phyloP scores from a whole-genome alignment of 108 stramenopile genomes.

The Stephanodiscus triporus region DNA sequence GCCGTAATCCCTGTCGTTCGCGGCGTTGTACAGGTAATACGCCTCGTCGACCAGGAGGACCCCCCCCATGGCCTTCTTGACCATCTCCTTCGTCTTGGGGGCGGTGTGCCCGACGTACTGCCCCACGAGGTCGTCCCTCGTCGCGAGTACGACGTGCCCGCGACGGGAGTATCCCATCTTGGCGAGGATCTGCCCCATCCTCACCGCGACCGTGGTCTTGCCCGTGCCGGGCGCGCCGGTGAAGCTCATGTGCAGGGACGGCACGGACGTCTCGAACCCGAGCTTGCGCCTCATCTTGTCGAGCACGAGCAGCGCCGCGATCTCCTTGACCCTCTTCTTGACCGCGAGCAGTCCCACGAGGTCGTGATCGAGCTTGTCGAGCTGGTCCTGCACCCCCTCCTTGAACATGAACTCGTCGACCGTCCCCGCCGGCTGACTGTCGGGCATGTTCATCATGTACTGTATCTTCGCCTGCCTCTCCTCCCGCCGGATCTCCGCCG shows the following conservation, averaged over 20 bases:
- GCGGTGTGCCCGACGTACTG: slow-evolving; percentile 99
- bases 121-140: slow-evolving; percentile 97
- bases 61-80: slow-evolving; percentile 97
- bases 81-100: slow-evolving; percentile 99
- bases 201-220: slow-evolving; percentile 97
- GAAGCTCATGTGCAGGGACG: slow-evolving; percentile 98
- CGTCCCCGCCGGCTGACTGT: slow-evolving; percentile 87
- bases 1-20: slow-evolving; percentile 98
- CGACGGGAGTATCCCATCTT: slow-evolving; percentile 98
- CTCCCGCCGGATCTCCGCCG: slow-evolving; percentile 91
- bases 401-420: slow-evolving; percentile 99
- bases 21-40: slow-evolving; percentile 98
- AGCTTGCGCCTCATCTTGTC: slow-evolving; percentile 99
- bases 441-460: slow-evolving; percentile 95
- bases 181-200: slow-evolving; percentile 98
- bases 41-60: slow-evolving; percentile 98
- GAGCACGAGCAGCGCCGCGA: slow-evolving; percentile 95
- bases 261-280: slow-evolving; percentile 95
- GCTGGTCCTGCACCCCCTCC: slow-evolving; percentile 96
- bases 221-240: slow-evolving; percentile 98
- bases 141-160: slow-evolving; percentile 97
- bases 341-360: slow-evolving; percentile 94
- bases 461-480: slow-evolving; percentile 87
- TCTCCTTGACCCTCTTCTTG: slow-evolving; percentile 95
- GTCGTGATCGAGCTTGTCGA: slow-evolving; percentile 93